Base-by-base conservation (phyloP, 495 filamentous ascomycete genomes). In the Aspergillus baeticus region DNA sequence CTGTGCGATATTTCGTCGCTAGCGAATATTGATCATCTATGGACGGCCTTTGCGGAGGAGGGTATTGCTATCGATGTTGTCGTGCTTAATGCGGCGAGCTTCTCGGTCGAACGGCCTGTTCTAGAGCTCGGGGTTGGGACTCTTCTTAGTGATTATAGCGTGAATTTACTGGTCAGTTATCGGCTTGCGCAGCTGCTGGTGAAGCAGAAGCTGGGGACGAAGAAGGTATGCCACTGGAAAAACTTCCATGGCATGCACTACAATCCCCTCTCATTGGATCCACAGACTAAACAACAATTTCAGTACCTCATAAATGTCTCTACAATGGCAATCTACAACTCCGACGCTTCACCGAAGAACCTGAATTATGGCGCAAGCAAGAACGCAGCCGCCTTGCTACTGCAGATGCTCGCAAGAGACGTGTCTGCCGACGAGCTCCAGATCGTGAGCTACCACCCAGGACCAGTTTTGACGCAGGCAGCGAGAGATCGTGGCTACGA, bases 51-150 rank as follows among this genome's bases (percentile, higher is more conserved):
- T 8, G 17, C 3, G 5, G 31, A 6, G 2, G 36, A 54, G 17
- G 21, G 23, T 6, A 44, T 54, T 22, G 6, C 15, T 3, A 37
- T 54, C 1, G 51, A 54, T 18, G 41, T 42, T 2, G 4, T 54
- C 5, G 51, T 54, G 10, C 38, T 54, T 8, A 54, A 54, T 22
- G 51, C 51, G 3, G 51, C 51, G 51, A 41, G 51, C 22, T 38
- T 41, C 36, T 38, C 34, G 11, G 41, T 6, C 35, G 37, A 17
- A 14, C 18, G 36, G 51, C 38, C 38, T 8, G 38, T 41, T 15
- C 38, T 41, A 6, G 38, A 41, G 38, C 15, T 41, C 3, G 38
- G 38, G n/a, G 38, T 41, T 2, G 11, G 18, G 10, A 17, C 38
- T 15, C 38, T 41, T 41, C 38, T 41, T 17, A 20, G 31, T 3